Evolutionary conservation across 495 filamentous ascomycete species (phyloP), one percentile per base, ranked within the genome.

Genomic region (Neurospora sp.): DNA sequence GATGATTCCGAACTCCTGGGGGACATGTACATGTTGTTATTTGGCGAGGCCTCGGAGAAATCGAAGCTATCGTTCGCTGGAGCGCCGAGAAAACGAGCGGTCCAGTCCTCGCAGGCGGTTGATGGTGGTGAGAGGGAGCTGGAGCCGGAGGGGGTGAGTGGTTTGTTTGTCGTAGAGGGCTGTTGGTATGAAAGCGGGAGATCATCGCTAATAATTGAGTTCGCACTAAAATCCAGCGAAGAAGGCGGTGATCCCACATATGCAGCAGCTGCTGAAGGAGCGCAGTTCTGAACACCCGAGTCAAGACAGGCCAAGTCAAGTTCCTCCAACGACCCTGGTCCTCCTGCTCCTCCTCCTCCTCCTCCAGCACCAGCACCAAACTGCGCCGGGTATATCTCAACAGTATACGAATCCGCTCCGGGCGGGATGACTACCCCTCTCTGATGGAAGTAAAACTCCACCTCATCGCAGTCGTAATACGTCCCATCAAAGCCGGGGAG

Each of bases 381-480:
- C 10, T 75, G 73, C 11, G 72, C 76, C 6, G 78, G 72, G 42
- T 85, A 85, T 9, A 88, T 70, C 72, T 86, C 88, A 69, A 82
- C 86, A 37, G 82, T 88, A 27, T 87, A 84, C 78, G 81, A 87
- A 54, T 86, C 88, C 6, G 86, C 84, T 9, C 82, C 78, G 0
- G 85, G 81, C 3, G 88, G 84, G 41, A 92, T 87, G 20, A 82
- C 76, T 20, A 92, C 82, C 1, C 89, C 90, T 39, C 86, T 84
- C 77, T 88, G 83, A 71, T 83, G 81, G 20, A 95, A 85, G 79
- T 90, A 93, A 11, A 88, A 83, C 79, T 94, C 90, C 6, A 93
- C 89, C 76, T 94, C 92, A 69, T 89, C 84, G 6, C 90, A 84
- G 75, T 94, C 91, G 75, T 92, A 91, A 86, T 90, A 94, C 70